Base-by-base conservation (phyloP, 177 flowering plant genomes). In the Vitis hybrid region DNA sequence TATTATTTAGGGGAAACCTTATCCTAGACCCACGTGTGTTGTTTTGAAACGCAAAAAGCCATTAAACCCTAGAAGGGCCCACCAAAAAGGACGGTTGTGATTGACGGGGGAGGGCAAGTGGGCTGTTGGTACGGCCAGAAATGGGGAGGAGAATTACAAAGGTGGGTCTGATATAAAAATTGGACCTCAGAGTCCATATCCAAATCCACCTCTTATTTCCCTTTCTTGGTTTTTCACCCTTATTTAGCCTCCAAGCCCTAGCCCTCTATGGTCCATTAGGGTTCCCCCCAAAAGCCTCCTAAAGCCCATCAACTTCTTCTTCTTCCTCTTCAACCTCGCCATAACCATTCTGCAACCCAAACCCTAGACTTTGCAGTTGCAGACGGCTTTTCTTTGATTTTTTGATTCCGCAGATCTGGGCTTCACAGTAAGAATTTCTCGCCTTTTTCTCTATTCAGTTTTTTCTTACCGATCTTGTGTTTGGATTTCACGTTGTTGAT, bases 181-280 rank as follows among this genome's bases (percentile, higher is more conserved):
- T 61, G 64, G 64, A 61, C 64, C 64, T 18, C 64, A 35, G 48
- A 65, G 51, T 17, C 49, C 57, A 27, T 30, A 65, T 51, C 5
- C 54, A 11, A 11, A 50, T 65, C 58, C 13, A 50, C 18, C 46
- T n/a, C 10, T 30, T 46, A 13, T 55, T 57, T 27, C 50, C 35
- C 50, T 35, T 61, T 56, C 61, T 55, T 57, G 48, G 32, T 30
- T 30, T 30, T 30, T 30, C 32, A 30, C 32, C 32, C 32, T 30
- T 30, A 30, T 30, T 30, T 30, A 49, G 58, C 66, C 65, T 41
- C n/a, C 32, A n/a, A 71, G 73, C 67, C 74, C 63, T 51, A 73
- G 58, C 61, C 63, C 63, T 41, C 48, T 30, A 21, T 32, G 73
- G 69, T 70, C 73, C 73, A 70, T 74, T 74, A 74, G 77, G 77